Percentiles rank a stretch among this genome's conserved stretches.
Evolutionary conservation across 345 rosid genomes (phyloP).

Genomic region (Clausena lansium): DNA sequence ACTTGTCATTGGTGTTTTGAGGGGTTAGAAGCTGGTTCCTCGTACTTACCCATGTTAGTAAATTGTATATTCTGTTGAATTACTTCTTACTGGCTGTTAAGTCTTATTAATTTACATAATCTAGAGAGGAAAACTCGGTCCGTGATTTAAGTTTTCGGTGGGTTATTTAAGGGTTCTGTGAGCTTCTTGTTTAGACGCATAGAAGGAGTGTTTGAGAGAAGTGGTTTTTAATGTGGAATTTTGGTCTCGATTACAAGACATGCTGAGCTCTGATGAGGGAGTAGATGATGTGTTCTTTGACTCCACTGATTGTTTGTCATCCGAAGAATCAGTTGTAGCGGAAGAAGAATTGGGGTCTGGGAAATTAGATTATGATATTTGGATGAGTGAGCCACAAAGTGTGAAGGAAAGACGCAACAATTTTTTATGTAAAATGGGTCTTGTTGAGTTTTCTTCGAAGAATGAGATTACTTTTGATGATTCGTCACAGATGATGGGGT

Average conservation of each 20-base stretch:
- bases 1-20: slow-evolving; percentile 18
- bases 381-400: slow-evolving; percentile 62
- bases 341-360: slow-evolving; percentile 23
- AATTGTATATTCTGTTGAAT: slow-evolving; percentile 16
- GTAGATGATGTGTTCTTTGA: slow-evolving; percentile 68
- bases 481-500: slow-evolving; percentile 10
- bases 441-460: slow-evolving; percentile 27
- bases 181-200: slow-evolving; percentile 23
- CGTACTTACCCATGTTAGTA: slow-evolving; percentile 34
- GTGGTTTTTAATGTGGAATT: slow-evolving; percentile 36
- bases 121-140: slow-evolving; percentile 40
- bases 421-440: slow-evolving; percentile 55
- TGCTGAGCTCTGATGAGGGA: slow-evolving; percentile 46
- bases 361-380: slow-evolving; percentile 38
- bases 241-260: slow-evolving; percentile 39
- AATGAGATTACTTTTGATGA: slow-evolving; percentile 6
- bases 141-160: slow-evolving; percentile 36
- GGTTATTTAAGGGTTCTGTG: slow-evolving; percentile 25
- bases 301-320: slow-evolving; percentile 46
- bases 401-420: slow-evolving; percentile 59
- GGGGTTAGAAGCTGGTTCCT: slow-evolving; percentile 40
- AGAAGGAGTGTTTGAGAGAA: slow-evolving; percentile 10
- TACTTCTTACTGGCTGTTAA: neutral
- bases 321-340: slow-evolving; percentile 28
- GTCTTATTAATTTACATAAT: slow-evolving; percentile 17